phyloP scores from a whole-genome alignment of 257 asterid genomes.

The Capsicum rhomboideum region DNA sequence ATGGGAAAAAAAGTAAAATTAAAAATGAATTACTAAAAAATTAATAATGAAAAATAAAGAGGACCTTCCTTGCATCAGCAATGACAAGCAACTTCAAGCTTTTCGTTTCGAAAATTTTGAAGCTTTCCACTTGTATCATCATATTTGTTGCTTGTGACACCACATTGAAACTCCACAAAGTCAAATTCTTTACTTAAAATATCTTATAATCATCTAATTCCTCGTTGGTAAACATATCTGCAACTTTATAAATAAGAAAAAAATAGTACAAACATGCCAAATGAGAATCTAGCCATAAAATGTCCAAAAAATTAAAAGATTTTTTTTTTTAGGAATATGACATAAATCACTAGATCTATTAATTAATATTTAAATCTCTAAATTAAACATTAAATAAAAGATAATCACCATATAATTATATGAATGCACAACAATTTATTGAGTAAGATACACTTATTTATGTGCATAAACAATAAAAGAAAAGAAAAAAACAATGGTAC shows the following conservation, averaged over 20 bases:
- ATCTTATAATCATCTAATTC: not conserved
- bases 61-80: constrained; percentile 26
- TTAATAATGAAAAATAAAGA: not conserved
- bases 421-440: not conserved
- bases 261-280: not conserved
- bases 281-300: not conserved
- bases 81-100: constrained; percentile 24
- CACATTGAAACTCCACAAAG: constrained; percentile 25
- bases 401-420: not conserved
- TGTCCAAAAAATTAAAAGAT: not conserved
- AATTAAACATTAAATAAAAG: not conserved
- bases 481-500: not conserved
- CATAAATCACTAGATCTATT: not conserved
- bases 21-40: not conserved
- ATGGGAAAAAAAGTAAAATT: not conserved
- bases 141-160: constrained; percentile 16
- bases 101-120: constrained; percentile 16
- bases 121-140: constrained; percentile 28
- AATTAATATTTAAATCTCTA: not conserved
- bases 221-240: not conserved
- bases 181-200: constrained; percentile 5
- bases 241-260: not conserved
- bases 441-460: not conserved
- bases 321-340: not conserved
- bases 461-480: not conserved